Conservation (phyloP, 345 rosid species). For the Rhodamnia rubescens region DNA sequence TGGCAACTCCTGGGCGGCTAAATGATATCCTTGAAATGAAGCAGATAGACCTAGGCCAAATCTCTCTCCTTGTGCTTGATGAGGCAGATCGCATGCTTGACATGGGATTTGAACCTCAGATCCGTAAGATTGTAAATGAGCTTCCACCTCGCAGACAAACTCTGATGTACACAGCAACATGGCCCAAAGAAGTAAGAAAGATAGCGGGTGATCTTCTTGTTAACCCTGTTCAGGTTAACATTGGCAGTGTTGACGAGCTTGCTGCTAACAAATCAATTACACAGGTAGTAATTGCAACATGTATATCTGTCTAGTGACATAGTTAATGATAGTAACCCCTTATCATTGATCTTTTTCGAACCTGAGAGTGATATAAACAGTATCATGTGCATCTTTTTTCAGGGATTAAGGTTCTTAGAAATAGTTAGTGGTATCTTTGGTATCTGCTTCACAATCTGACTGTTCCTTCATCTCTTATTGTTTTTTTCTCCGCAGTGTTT, state of each 20-base stretch:
- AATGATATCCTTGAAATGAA: slow-evolving; percentile 90
- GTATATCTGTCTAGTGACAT: neutral
- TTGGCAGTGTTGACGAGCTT: slow-evolving; percentile 91
- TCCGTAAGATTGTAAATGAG: slow-evolving; percentile 93
- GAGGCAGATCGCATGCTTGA: slow-evolving; percentile 99
- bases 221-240: slow-evolving; percentile 90
- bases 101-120: slow-evolving; percentile 99
- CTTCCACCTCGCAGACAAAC: slow-evolving; percentile 87
- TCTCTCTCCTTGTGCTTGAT: slow-evolving; percentile 89
- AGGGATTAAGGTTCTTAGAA: neutral
- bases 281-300: slow-evolving; percentile 36
- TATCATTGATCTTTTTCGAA: neutral
- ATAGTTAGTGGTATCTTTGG: neutral
- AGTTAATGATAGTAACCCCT: neutral
- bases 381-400: neutral
- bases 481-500: neutral
- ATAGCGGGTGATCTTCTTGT: slow-evolving; percentile 87
- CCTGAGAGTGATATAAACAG: neutral
- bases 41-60: slow-evolving; percentile 68
- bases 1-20: slow-evolving; percentile 97
- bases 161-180: slow-evolving; percentile 93
- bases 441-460: neutral
- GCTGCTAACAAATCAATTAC: slow-evolving; percentile 95
- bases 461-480: neutral
- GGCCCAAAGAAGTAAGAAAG: slow-evolving; percentile 98